Percentiles rank a stretch among this genome's conserved stretches.
Conservation (phyloP, 148 eudicot species). For the Rhododendron molle region DNA sequence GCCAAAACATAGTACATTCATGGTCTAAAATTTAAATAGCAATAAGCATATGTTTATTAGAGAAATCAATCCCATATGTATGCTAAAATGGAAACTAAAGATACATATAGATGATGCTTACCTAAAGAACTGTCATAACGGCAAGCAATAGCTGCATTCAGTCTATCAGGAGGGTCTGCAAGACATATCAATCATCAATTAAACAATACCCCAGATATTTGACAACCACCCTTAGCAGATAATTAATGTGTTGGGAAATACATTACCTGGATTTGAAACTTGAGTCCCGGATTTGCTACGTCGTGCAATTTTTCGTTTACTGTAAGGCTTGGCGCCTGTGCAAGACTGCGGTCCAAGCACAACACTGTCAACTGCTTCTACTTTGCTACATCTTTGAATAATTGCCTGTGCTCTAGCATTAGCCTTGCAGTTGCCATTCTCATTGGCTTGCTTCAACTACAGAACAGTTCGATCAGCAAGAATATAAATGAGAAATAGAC, state of each 20-base stretch:
- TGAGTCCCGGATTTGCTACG: constrained; percentile 14
- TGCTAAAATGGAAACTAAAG: background rate
- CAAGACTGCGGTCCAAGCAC: background rate
- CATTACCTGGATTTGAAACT: constrained; percentile 22
- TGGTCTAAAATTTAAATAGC: constrained; percentile 6
- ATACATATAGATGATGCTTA: constrained; percentile 18
- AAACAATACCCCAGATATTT: background rate
- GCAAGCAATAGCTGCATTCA: constrained; percentile 15
- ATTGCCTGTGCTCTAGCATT: background rate
- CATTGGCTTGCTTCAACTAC: constrained; percentile 14
- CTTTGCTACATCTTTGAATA: constrained; percentile 4
- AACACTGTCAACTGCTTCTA: constrained; percentile 6
- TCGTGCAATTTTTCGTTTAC: constrained; percentile 11
- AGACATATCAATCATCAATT: constrained; percentile 1
- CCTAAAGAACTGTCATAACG: constrained; percentile 51
- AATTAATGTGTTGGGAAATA: background rate
- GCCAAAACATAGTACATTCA: constrained; percentile 14
- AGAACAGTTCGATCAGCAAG: background rate
- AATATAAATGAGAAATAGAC: background rate
- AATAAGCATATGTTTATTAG: background rate
- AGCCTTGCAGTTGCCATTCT: background rate
- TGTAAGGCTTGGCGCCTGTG: background rate
- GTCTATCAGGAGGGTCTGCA: constrained; percentile 28
- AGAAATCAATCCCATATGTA: background rate
- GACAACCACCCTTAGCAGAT: background rate